Conservation (phyloP, 2,329 filamentous ascomycete species). For the Ambrosiella cleistominuta region DNA sequence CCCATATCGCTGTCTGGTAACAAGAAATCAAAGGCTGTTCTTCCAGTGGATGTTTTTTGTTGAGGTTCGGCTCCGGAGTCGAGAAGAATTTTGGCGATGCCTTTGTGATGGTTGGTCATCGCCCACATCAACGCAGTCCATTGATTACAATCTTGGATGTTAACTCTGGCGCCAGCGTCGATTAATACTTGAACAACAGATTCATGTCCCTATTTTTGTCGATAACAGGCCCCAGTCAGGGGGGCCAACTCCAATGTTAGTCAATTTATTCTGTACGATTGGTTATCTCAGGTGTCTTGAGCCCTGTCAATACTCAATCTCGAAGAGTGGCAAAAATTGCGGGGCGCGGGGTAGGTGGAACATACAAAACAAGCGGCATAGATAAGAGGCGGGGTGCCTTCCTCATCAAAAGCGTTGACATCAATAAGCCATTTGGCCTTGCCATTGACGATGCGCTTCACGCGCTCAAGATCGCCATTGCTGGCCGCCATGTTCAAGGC, state of each 20-base stretch:
- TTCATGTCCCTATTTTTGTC: slow-evolving; percentile 53
- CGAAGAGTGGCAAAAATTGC: neutral
- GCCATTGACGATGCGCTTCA: slow-evolving; percentile 58
- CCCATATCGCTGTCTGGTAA: slow-evolving; percentile 93
- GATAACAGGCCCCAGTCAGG: slow-evolving; percentile 12
- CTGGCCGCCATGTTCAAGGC: slow-evolving; percentile 88
- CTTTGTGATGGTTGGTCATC: slow-evolving; percentile 96
- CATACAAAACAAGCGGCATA: slow-evolving; percentile 94
- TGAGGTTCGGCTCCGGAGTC: slow-evolving; percentile 93
- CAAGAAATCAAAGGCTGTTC: slow-evolving; percentile 90
- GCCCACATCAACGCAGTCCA: slow-evolving; percentile 99
- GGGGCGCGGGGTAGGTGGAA: slow-evolving; percentile 7
- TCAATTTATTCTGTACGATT: no score
- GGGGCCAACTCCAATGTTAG: neutral
- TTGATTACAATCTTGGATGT: slow-evolving; percentile 86
- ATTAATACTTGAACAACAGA: slow-evolving; percentile 71
- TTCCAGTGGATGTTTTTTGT: slow-evolving; percentile 81
- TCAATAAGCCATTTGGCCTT: slow-evolving; percentile 61
- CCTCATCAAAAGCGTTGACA: slow-evolving; percentile 75
- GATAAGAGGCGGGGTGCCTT: slow-evolving; percentile 89
- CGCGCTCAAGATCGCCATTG: slow-evolving; percentile 76
- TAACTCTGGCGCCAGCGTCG: slow-evolving; percentile 70
- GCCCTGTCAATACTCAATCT: neutral
- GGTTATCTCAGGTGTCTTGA: neutral
- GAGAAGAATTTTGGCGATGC: slow-evolving; percentile 78